Evolutionary conservation across 352 stramenopile genomes (phyloP).

Genomic region (Globisporangium carolinianum): DNA sequence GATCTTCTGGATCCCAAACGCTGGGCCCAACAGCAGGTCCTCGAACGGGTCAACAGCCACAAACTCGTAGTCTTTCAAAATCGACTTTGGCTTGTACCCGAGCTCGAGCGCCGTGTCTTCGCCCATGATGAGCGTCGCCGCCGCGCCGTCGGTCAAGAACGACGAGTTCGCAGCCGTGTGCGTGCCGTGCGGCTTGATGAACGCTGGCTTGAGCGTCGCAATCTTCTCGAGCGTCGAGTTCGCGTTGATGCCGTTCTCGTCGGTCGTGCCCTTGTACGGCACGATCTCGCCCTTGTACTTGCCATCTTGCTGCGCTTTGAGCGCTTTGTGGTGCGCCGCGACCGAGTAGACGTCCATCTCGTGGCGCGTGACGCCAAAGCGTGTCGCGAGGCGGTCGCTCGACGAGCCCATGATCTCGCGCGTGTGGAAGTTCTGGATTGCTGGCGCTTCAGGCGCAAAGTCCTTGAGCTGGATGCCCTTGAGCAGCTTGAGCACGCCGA

Average conservation of each 20-base stretch:
- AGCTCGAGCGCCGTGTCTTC: constrained; percentile 94
- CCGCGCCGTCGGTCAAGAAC: constrained; percentile 96
- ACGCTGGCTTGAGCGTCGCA: constrained; percentile 95
- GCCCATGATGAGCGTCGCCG: constrained; percentile 95
- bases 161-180: constrained; percentile 98
- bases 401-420: constrained; percentile 98
- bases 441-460: constrained; percentile 90
- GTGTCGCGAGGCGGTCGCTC: constrained; percentile 90
- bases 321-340: constrained; percentile 90
- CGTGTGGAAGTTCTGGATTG: constrained; percentile 99
- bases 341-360: constrained; percentile 98
- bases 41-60: constrained; percentile 96
- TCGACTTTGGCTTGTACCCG: constrained; percentile 93
- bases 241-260: constrained; percentile 97
- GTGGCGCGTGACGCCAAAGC: constrained; percentile 93
- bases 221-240: constrained; percentile 95
- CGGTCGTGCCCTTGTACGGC: constrained; percentile 92
- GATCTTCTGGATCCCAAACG: constrained; percentile 90
- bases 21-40: constrained; percentile 91
- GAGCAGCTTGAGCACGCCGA: constrained; percentile 87
- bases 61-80: constrained; percentile 95
- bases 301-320: constrained; percentile 92
- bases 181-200: constrained; percentile 97
- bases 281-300: constrained; percentile 91
- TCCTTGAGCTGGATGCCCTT: constrained; percentile 92